Percentiles rank a stretch among this genome's conserved stretches.
Conservation (phyloP, 75 land plant genomes). For the Larix kaempferi region DNA sequence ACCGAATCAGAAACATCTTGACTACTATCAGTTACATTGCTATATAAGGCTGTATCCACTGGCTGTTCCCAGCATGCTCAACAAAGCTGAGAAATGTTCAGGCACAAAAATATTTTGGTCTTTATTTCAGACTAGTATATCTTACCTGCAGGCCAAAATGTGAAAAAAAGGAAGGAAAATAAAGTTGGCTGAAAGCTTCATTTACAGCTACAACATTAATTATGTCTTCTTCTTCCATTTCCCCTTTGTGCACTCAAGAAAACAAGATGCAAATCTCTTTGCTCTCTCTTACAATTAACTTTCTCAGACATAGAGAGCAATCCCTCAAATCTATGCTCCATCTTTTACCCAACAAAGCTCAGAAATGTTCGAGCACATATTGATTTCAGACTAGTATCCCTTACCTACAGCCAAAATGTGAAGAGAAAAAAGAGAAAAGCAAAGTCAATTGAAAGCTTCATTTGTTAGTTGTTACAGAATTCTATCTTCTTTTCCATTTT, state of each 20-base stretch:
- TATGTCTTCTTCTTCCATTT: not conserved
- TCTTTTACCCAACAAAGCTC: not conserved
- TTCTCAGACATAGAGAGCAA: not conserved
- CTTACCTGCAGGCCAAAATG: slow-evolving; percentile 2
- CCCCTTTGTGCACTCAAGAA: not conserved
- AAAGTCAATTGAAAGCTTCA: not conserved
- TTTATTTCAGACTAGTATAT: not conserved
- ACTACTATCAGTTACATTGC: not conserved
- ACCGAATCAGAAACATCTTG: not conserved
- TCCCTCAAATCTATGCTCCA: not conserved
- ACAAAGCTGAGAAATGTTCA: not conserved
- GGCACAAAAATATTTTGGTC: not conserved
- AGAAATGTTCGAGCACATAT: not conserved
- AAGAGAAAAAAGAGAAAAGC: not conserved
- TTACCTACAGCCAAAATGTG: not conserved
- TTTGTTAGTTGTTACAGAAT: not conserved
- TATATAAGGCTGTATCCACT: not conserved
- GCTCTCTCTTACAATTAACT: not conserved
- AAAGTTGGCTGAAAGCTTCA: not conserved
- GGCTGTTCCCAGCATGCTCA: not conserved
- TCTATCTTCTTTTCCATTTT: not conserved
- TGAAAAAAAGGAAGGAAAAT: not conserved
- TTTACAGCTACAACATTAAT: not conserved
- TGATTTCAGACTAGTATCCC: not conserved
- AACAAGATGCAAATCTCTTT: not conserved